Evolutionary conservation across 1,284 basidiomycete genomes (phyloP).

Genomic region (Volvariella surrecta): DNA sequence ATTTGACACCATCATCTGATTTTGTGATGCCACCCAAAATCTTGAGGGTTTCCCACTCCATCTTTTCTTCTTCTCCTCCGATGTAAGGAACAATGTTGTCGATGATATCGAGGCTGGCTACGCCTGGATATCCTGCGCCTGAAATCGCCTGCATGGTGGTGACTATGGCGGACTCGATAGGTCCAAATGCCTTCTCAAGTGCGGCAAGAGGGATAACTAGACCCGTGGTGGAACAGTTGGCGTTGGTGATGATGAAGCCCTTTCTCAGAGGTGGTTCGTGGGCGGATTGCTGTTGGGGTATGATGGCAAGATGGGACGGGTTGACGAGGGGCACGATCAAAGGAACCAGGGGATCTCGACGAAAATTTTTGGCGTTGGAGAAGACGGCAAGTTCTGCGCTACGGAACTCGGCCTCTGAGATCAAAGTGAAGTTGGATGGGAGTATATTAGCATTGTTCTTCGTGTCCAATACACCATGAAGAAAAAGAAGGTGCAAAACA

Average conservation of each 20-base stretch:
- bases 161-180: constrained; percentile 83
- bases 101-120: constrained; percentile 85
- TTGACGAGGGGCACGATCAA: constrained; percentile 98
- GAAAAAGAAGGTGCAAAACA: neutral
- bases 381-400: constrained; percentile 88
- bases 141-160: constrained; percentile 98
- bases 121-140: constrained; percentile 94
- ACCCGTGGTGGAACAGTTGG: constrained; percentile 97
- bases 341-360: constrained; percentile 91
- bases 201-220: constrained; percentile 90
- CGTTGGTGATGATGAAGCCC: constrained; percentile 98
- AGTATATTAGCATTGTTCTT: neutral
- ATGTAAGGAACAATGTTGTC: constrained; percentile 98
- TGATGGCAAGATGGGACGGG: constrained; percentile 77
- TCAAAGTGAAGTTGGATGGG: neutral
- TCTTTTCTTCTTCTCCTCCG: constrained; percentile 95
- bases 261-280: constrained; percentile 68
- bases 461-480: neutral
- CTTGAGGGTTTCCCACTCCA: constrained; percentile 97
- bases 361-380: constrained; percentile 97
- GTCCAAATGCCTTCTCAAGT: constrained; percentile 89
- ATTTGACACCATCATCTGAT: constrained; percentile 40
- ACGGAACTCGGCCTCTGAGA: constrained; percentile 82
- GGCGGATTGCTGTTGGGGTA: constrained; percentile 72
- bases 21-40: constrained; percentile 81